Base-by-base conservation (phyloP, 2,329 filamentous ascomycete genomes). In the Alternaria hordeiaustralica region DNA sequence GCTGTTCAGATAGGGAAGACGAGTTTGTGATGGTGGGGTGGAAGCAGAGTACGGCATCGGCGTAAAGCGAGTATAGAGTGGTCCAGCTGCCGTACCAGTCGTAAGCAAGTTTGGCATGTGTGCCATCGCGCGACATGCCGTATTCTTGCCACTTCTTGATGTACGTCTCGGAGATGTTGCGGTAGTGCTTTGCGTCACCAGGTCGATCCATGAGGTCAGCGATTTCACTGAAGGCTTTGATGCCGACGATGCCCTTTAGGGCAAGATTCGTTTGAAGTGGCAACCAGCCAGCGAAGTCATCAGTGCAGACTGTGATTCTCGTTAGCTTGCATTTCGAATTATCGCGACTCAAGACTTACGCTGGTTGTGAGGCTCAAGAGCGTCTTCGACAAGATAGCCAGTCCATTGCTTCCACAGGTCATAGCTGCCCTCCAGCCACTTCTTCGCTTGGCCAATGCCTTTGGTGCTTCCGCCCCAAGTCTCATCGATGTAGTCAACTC, bases 61-160 rank as follows among this genome's bases (percentile, higher is more conserved):
- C 88, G 80, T 93, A 97, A 25, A 96, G 85, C 75, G 94, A 95
- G 84, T 97, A 97, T 36, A 96, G 85, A 0, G 91, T 93, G 7
- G 92, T 93, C 91, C 92, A 94, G 55, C 90, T 92, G 13, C 91
- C 91, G 68, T 91, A 91, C 84, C 90, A 89, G 75, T 93, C 87
- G 80, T 97, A 97, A 11, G 90, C 88, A 10, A 97, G 85, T 69
- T 93, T 94, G 21, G 92, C 89, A 78, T 95, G 92, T 1, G 89
- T 83, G 9, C 88, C 87, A 60, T 90, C 87, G 18, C 85, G 84
- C 64, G 92, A 92, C 78, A 94, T 89, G 59, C 87, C 92, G 58
- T 88, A 87, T 20, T 85, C 81, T 74, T 91, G 85, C 92, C 93
- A 96, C 70, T 90, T 89, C 28, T 84, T 78, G 64, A 96, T 86